Evolutionary conservation across 129 eudicot species (phyloP).

Genomic region (Artemisia argyi): DNA sequence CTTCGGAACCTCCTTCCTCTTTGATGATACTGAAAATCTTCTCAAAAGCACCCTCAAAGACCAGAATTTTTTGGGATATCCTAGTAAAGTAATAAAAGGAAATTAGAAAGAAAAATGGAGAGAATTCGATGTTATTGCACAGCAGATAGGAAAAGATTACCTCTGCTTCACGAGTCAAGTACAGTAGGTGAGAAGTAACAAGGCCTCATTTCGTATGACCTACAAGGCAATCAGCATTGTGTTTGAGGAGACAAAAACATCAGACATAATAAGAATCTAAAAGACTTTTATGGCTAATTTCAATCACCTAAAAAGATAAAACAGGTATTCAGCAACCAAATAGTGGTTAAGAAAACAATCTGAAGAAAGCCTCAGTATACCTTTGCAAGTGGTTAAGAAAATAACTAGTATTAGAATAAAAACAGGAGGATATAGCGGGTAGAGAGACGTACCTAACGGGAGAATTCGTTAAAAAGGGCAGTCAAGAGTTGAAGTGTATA

Average conservation of each 20-base stretch:
- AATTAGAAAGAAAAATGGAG: background rate
- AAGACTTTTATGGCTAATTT: no score
- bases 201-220: constrained; percentile 84
- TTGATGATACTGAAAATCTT: constrained; percentile 67
- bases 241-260: background rate
- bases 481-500: no score
- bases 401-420: no score
- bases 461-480: no score
- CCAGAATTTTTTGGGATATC: constrained; percentile 74
- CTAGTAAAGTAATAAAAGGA: constrained; percentile 25
- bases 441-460: no score
- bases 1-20: constrained; percentile 85
- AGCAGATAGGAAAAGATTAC: no score
- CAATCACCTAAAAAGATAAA: no score
- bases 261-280: background rate
- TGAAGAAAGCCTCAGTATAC: no score
- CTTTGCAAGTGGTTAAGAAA: no score
- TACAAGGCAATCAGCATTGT: constrained; percentile 8
- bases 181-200: constrained; percentile 64
- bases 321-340: no score
- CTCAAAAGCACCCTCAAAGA: constrained; percentile 83
- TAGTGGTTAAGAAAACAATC: no score
- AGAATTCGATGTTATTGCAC: background rate
- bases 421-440: no score
- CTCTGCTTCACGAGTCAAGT: constrained; percentile 37